These are phyloP conservation scores for Bruguiera sexangula DNA, from an alignment of 345 rosid genomes.

Conservation along the genomic window DNA sequence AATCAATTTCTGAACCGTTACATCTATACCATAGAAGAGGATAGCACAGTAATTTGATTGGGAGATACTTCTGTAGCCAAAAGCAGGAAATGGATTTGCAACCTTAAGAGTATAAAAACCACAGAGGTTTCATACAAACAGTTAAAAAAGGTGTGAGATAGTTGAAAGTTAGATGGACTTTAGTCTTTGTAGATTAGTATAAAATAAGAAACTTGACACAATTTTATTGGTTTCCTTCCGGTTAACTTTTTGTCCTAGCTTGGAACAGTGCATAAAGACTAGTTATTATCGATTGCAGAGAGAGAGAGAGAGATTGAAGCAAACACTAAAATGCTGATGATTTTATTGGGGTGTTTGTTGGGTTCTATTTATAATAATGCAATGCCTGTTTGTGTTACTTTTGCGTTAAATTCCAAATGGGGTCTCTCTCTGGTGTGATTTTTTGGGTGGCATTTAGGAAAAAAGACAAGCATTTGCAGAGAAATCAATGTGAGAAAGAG, in stretches of 20 bases:
- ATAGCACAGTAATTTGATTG: not conserved
- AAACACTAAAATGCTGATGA: not conserved
- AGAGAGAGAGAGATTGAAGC: not conserved
- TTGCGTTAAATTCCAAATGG: not conserved
- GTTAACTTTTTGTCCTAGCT: slow-evolving; percentile 19
- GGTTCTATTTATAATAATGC: not conserved
- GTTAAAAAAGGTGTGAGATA: not conserved
- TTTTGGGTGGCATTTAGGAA: slow-evolving; percentile 8
- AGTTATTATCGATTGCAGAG: slow-evolving; percentile 6
- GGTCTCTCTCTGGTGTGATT: slow-evolving; percentile 18
- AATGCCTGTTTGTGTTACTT: slow-evolving; percentile 7
- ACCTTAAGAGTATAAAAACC: not conserved
- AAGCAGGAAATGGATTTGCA: slow-evolving; percentile 1
- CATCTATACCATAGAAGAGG: not conserved
- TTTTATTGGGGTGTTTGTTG: not conserved
- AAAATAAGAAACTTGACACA: slow-evolving; percentile 8
- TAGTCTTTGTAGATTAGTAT: slow-evolving; percentile 18
- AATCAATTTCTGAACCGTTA: not conserved
- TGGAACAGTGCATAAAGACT: slow-evolving; percentile 17
- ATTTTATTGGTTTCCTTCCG: slow-evolving; percentile 11
- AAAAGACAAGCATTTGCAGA: not conserved
- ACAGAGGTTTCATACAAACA: slow-evolving; percentile 12
- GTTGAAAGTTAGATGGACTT: slow-evolving; percentile 30
- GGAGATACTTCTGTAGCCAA: not conserved
- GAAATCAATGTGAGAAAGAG: slow-evolving; percentile 43